Base-by-base conservation (phyloP, 1,284 basidiomycete genomes). In the Puccinia triticina region DNA sequence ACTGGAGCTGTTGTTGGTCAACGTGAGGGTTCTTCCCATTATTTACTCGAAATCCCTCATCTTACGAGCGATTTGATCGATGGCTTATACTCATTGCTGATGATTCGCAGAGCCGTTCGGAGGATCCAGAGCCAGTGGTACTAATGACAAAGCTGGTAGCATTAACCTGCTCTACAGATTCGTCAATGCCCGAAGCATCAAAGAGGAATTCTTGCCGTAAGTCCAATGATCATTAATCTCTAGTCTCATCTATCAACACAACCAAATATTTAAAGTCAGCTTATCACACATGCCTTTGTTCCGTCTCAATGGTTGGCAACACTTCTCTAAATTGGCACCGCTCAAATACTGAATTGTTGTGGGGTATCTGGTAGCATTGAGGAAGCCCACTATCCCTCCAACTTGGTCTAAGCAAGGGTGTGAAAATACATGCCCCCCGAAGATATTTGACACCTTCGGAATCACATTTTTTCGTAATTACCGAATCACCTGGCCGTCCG, bases 121-220 rank as follows among this genome's bases (percentile, higher is more conserved):
- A 80, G 97, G 96, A 82, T 94, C 92, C 8, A 91, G 96, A 69
- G 94, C 91, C 32, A 94, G 93, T 85, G 96, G 97, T 43, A 99
- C 97, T 84, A 98, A 98, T 89, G 97, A 99, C 89, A 99, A 98
- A 89, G 94, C 95, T 0, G 96, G 96, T 23, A 94, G 93, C 84
- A 92, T 95, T 84, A 91, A 90, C 85, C 93, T 98, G 87, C 96
- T 94, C 89, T 94, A 93, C 88, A 89, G 94, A 83, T 96, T 96
- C 77, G 85, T 88, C 81, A 94, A 92, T 81, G 92, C 93, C 71
- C 90, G 96, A 85, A 94, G 93, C 84, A 96, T 99, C 90, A 99
- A 98, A 90, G 96, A 99, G 89, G 94, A 93, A 87, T 96, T 96
- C 86, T 90, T 95, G 53, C 78, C 78, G 78, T 81, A 46, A 74